Base-by-base conservation (phyloP, 1,139 yeast genomes). In the Torulaspora pretoriensis region DNA sequence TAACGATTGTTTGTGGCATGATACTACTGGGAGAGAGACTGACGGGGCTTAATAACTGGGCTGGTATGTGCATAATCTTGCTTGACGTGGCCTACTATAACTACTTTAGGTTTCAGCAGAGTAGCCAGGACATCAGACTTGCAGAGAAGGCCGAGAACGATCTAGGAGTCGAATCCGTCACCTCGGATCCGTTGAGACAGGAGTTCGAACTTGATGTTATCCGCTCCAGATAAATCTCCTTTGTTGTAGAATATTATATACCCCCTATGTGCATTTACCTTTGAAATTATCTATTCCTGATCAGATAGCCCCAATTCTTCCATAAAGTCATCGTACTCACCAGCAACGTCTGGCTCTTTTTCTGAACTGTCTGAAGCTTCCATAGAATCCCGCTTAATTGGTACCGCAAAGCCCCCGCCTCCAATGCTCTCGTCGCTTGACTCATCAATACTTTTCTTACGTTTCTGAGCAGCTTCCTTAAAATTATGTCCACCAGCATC, bases 11-110 rank as follows among this genome's bases (percentile, higher is more conserved):
- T 27, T 72, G 83, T 2, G 81, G 95, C 22, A 73, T 83, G 45
- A 50, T 87, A 4, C 73, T 88, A 10, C 86, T 88, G 64, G 84
- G 87, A 31, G 98, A 92, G 64, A 65, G 68, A 32, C 71, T 92
- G 42, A 78, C 83, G 31, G 65, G 65, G 2, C 59, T 74, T 27
- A 66, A 87, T 47, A 92, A 92, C 64, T 68, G 79, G 47, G 47
- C 84, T n/a, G 98, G 98, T 1, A 73, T 92, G 57, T 51, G 74
- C 0, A 68, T 89, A n/a, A 88, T 97, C 0, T 69, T 90, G 43
- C 58, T 73, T 12, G 95, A 92, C 55, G 88, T 92, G 30, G 67
- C 77, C 19, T 85, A 92, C 79, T 92, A 92, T 66, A 90, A 90
- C 61, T 73, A 74, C 55, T 81, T 78, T 61, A 70, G 92, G 51